phyloP scores from a whole-genome alignment of 148 eudicot species.

The Rhododendron griersonianum region DNA sequence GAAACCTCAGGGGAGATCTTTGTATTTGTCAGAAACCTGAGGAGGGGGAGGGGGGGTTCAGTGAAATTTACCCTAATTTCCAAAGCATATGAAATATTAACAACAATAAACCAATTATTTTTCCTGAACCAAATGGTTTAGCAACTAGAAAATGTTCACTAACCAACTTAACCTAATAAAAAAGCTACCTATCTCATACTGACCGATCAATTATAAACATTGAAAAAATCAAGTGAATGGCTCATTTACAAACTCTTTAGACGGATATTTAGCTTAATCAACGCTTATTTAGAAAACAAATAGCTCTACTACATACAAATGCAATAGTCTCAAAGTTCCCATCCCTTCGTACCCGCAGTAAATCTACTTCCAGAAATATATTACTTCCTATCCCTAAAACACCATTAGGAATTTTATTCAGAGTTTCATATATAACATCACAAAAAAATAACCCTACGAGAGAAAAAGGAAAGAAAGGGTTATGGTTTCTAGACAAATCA shows the following conservation, averaged over 20 bases:
- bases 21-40: too few relatives aligned
- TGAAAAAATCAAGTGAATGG: neutral
- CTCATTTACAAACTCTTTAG: neutral
- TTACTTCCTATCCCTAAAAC: neutral
- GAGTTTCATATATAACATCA: neutral
- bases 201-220: neutral
- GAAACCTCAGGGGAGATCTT: too few relatives aligned
- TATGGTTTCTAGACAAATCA: too few relatives aligned
- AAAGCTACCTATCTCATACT: neutral
- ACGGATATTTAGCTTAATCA: too few relatives aligned
- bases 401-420: neutral
- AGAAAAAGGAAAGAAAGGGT: too few relatives aligned
- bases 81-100: too few relatives aligned
- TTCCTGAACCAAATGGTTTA: too few relatives aligned
- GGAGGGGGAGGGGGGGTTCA: too few relatives aligned
- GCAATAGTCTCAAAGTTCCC: neutral
- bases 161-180: neutral
- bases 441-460: neutral
- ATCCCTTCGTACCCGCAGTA: neutral
- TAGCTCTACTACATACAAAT: neutral
- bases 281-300: neutral
- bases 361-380: neutral
- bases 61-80: too few relatives aligned
- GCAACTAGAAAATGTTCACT: neutral
- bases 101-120: too few relatives aligned